Evolutionary conservation across 352 stramenopile genomes (phyloP).

Genomic region (Saprolegnia diclina): DNA sequence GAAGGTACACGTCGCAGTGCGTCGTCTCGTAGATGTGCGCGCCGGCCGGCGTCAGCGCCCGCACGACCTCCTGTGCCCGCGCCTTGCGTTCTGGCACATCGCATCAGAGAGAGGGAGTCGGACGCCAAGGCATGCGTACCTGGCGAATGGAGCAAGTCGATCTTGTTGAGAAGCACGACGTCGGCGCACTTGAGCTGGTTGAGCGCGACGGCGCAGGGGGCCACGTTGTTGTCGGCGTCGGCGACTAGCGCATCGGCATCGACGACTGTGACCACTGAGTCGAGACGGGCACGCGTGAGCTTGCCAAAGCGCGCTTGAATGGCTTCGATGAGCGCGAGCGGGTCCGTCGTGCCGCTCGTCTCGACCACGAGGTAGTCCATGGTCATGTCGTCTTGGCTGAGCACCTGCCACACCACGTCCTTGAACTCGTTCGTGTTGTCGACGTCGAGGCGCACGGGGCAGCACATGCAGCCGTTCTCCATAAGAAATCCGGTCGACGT

Average conservation of each 20-base stretch:
- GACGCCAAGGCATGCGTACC: constrained; percentile 13
- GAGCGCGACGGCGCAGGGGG: constrained; percentile 42
- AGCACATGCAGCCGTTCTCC: constrained; percentile 96
- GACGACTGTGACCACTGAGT: constrained; percentile 70
- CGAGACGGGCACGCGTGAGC: constrained; percentile 69
- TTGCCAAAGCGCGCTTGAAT: constrained; percentile 71
- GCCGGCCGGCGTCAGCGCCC: constrained; percentile 37
- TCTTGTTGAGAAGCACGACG: constrained; percentile 78
- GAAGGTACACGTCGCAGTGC: constrained; percentile 56
- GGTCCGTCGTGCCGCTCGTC: constrained; percentile 69
- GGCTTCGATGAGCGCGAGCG: constrained; percentile 52
- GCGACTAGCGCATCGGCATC: constrained; percentile 62
- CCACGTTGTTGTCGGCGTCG: constrained; percentile 31
- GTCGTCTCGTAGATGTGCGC: constrained; percentile 64
- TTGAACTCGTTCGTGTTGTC: constrained; percentile 48
- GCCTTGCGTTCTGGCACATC: constrained; percentile 23
- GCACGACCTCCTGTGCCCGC: constrained; percentile 35
- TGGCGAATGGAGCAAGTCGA: constrained; percentile 48
- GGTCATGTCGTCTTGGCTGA: constrained; percentile 39
- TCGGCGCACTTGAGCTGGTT: constrained; percentile 65
- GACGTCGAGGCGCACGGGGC: constrained; percentile 84
- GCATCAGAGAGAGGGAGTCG: not conserved
- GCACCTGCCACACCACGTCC: constrained; percentile 58
- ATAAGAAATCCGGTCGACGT: constrained; percentile 59
- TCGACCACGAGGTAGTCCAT: constrained; percentile 78